Base-by-base conservation (phyloP, 305 asterid species). In the Petunia hybrid region DNA sequence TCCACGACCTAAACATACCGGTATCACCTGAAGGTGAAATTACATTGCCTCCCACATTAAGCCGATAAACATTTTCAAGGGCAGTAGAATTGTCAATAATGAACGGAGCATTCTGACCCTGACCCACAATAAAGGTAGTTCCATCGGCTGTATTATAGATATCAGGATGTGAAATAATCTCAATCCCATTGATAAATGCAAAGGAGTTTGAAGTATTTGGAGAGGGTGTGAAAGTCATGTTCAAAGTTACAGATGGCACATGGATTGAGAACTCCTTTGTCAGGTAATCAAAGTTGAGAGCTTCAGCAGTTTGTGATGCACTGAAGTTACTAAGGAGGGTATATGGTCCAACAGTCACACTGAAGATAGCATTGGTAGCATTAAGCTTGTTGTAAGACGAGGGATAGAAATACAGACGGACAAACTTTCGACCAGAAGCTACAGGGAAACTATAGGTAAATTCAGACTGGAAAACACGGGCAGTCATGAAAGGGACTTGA, bases 1-100 rank as follows among this genome's bases (percentile, higher is more conserved):
- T 83, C 98, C 98, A 95, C 1, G 92, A 84, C 84, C 98, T 87
- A 82, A 86, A 91, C 48, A 95, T 87, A 57, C 98, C 98, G 0
- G 97, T 92, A 84, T 95, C 98, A 1, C 77, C 63, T n/a, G 96
- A 79, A 16, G 96, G 92, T 2, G 97, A 89, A 86, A 95, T 93
- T 82, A 82, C 96, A 14, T 91, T 92, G 66, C 98, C 98, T 5
- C 98, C 98, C 60, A 95, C 98, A 80, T 95, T 95, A 81, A 95
- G 85, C 78, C 98, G 88, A 78, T 90, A 93, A 2, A 93, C 83
- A 80, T 85, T 91, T 91, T 93, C 98, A 16, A 92, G 87, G 1
- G 95, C 91, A 10, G 98, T 93, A 31, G 77, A 57, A 83, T 93
- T 92, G 85, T 81, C 90, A 9, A 95, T 85, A 35, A 1, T 48